Evolutionary conservation across 2,329 filamentous ascomycete genomes (phyloP), one percentile per base, ranked within the genome.

Genomic region (Alternaria burnsii): DNA sequence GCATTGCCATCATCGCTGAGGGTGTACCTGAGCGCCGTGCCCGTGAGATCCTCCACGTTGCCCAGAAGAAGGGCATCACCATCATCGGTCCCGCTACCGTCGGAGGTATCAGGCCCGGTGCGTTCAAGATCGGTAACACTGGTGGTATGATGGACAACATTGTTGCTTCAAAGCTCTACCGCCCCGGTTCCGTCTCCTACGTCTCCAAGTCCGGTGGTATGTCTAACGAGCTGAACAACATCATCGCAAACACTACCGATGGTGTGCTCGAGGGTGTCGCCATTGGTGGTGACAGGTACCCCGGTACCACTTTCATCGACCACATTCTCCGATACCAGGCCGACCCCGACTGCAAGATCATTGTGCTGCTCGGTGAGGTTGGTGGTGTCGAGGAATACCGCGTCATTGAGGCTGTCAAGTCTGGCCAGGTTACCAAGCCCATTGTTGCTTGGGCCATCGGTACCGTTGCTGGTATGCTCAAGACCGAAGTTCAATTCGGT

Each of bases 61-160:
- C 95, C 71, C 88, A 95, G 85, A 94, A 97, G 89, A 99, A 98
- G 91, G 94, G 94, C 67, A 91, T 99, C 80, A 97, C 94, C 82
- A 99, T 99, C 82, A 97, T 99, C 78, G 95, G 95, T 69, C 95
- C 95, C 68, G 95, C 95, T 75, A 99, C 95, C 58, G 95, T 99
- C 66, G 95, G 95, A 88, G 95, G 95, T 77, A 98, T 99, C 86
- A 99, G 98, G 89, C 95, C 95, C 66, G 95, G 95, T 82, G 92
- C 92, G 81, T 99, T 94, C 91, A 99, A 98, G 89, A 99, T 99
- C 70, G 95, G 95, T 81, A 99, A 99, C 88, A 99, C 95, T 76
- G 95, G 95, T 88, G 95, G 95, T 83, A 99, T 99, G 95, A 99
- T 99, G 95, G 95, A 99, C 88, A 99, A 99, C 89, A 99, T 99